These are phyloP conservation scores for Suillus cothurnatus DNA, from an alignment of 768 basidiomycete species.

Conservation along the genomic window DNA sequence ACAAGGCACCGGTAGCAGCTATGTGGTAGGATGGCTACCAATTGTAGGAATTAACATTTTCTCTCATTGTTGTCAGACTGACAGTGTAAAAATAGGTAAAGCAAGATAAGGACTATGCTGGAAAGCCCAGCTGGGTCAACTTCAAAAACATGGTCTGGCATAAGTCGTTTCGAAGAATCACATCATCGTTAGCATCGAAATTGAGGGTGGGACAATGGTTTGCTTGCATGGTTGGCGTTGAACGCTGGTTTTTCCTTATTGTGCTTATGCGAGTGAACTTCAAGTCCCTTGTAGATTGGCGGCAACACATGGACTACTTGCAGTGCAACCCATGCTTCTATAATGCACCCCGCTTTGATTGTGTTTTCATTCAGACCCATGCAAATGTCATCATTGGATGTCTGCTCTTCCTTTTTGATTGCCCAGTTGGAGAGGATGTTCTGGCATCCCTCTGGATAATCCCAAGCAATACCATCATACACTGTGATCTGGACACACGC, in stretches of 20 bases:
- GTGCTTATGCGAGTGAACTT: background rate
- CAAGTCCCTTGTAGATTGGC: no score
- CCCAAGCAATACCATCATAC: no score
- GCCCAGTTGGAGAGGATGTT: no score
- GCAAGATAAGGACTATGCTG: no score
- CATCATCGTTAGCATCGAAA: background rate
- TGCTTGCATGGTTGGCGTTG: conserved; percentile 33
- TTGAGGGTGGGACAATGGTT: conserved; percentile 11
- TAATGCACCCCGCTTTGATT: no score
- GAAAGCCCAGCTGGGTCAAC: conserved; percentile 9
- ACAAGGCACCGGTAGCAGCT: conserved; percentile 34
- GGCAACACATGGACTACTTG: no score
- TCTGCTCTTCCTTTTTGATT: no score
- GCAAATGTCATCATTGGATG: no score
- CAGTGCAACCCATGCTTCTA: no score
- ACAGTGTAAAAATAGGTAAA: conserved; percentile 1
- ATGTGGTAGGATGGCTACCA: conserved; percentile 42
- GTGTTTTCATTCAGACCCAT: no score
- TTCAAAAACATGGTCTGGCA: conserved; percentile 16
- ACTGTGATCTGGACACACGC: no score
- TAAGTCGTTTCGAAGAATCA: conserved; percentile 9
- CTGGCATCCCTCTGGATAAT: no score
- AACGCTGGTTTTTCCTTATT: conserved; percentile 32
- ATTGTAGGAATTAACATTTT: conserved; percentile 27
- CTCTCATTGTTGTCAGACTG: background rate